phyloP scores from a whole-genome alignment of 75 land plant species.

The Cryptomeria japonica region DNA sequence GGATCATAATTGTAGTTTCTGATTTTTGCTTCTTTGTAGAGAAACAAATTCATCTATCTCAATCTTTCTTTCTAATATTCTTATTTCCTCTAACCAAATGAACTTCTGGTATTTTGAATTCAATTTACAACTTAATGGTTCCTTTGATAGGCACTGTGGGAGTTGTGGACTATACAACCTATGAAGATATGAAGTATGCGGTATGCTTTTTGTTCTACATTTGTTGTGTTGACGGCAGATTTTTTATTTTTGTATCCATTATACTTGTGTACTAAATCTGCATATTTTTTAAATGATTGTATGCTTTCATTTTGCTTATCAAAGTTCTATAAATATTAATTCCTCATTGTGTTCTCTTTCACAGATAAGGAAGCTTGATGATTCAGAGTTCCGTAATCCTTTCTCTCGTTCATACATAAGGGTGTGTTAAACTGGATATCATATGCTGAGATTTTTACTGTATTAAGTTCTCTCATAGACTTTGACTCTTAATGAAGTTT shows the following conservation, averaged over 20 bases:
- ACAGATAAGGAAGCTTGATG: constrained; percentile 81
- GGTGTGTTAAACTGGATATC: constrained; percentile 22
- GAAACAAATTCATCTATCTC: background rate
- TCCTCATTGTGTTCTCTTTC: background rate
- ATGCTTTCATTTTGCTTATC: background rate
- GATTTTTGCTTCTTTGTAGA: background rate
- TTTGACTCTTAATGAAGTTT: background rate
- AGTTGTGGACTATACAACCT: constrained; percentile 82
- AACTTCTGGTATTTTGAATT: background rate
- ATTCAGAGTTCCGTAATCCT: constrained; percentile 81
- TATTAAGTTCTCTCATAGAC: background rate
- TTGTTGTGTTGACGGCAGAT: background rate
- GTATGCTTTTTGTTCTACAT: constrained; percentile 25
- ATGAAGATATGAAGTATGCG: constrained; percentile 83
- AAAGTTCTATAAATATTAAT: background rate
- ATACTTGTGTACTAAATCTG: background rate
- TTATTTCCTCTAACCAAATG: background rate
- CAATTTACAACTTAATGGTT: background rate
- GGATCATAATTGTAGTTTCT: background rate
- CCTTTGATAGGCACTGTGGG: constrained; percentile 55
- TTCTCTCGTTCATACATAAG: constrained; percentile 62
- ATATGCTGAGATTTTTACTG: background rate
- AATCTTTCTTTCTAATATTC: background rate
- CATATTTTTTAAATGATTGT: background rate
- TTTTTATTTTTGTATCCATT: background rate